A percentile compares a stretch with the other conserved stretches of the same genome.
phyloP scores from a whole-genome alignment of 108 stramenopile genomes.

The Cyclotella choctawhatcheeana region DNA sequence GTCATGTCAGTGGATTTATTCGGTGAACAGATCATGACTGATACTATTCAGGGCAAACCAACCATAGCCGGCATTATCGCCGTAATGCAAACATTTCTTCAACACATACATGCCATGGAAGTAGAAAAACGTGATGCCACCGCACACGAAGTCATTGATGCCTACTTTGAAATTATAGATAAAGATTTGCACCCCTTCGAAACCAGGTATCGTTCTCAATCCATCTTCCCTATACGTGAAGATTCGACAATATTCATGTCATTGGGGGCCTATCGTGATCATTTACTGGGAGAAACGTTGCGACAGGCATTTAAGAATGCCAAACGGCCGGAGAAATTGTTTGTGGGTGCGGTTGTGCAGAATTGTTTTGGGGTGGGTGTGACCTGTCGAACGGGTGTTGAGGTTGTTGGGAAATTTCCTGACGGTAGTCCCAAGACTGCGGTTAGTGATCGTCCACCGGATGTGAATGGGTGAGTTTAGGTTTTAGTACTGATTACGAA shows the following conservation, averaged over 20 bases:
- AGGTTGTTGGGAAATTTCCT: constrained; percentile 65
- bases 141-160: constrained; percentile 46
- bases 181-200: constrained; percentile 60
- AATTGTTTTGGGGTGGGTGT: constrained; percentile 95
- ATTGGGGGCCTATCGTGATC: constrained; percentile 90
- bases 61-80: constrained; percentile 65
- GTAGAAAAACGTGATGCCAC: constrained; percentile 8
- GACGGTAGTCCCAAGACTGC: constrained; percentile 52
- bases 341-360: constrained; percentile 88
- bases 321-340: constrained; percentile 81
- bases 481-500: background rate
- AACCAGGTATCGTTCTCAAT: constrained; percentile 47
- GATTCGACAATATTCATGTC: constrained; percentile 87
- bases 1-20: constrained; percentile 23
- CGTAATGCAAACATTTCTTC: constrained; percentile 50
- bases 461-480: constrained; percentile 54
- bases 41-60: constrained; percentile 53
- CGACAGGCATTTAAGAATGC: constrained; percentile 84
- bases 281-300: constrained; percentile 81
- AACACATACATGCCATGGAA: constrained; percentile 49
- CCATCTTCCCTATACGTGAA: constrained; percentile 63
- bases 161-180: constrained; percentile 53
- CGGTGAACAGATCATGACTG: constrained; percentile 39
- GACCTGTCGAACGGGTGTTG: constrained; percentile 84
- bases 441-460: constrained; percentile 70